Conservation (phyloP, 805 yeast genomes). For the Nakazawaea holstii region DNA sequence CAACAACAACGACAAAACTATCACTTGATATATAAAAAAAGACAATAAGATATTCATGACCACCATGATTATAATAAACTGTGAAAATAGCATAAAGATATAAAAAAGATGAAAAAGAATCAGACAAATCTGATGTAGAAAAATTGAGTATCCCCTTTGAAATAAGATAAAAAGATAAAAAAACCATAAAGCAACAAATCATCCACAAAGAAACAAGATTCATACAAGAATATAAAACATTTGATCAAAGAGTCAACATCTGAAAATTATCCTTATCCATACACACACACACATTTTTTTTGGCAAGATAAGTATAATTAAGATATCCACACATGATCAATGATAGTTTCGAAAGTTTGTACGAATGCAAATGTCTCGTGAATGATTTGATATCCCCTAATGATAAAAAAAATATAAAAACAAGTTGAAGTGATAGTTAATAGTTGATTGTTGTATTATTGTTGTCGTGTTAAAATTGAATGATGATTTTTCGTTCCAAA, state of each 20-base stretch:
- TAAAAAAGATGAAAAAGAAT: background rate
- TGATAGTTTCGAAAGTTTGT: no score
- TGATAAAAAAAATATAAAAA: no score
- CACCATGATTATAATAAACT: background rate
- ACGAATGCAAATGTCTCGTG: no score
- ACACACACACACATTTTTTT: conserved; percentile 6
- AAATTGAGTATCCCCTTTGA: conserved; percentile 7
- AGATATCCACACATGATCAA: background rate
- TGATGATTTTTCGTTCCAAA: no score
- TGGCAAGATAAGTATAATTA: background rate
- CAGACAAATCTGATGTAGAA: background rate
- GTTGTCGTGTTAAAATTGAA: no score
- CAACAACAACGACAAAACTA: background rate
- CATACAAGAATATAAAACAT: no score
- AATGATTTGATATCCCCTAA: background rate
- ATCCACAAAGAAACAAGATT: background rate
- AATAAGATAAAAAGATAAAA: background rate
- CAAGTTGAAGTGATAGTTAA: no score
- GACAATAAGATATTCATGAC: background rate
- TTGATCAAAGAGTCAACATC: no score
- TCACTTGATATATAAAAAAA: background rate
- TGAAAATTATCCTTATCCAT: background rate
- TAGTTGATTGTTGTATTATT: no score
- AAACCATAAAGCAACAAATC: background rate
- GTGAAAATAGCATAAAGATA: background rate